Evolutionary conservation across 768 basidiomycete species (phyloP), one percentile per base, ranked within the genome.

Genomic region (Boletus subcaerulescens): DNA sequence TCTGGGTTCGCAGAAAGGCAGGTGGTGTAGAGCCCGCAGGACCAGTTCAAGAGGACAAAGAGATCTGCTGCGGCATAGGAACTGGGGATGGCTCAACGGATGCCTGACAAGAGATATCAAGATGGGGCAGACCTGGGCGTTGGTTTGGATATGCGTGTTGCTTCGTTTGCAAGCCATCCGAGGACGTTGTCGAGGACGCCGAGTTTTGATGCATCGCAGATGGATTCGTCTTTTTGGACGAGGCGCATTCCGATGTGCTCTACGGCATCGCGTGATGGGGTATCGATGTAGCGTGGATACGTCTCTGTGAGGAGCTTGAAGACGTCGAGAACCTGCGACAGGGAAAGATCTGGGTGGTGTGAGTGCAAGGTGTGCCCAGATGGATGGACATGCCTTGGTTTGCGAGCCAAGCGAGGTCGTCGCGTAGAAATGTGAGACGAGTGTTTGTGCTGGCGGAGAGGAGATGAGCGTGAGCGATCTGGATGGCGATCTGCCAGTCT

Each of bases 241-340:
- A 93, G 62, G 45, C 82, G 81, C 66, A 82, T 78, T 0, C 81
- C 84, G 31, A 92, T 78, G 2, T 73, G 72, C 62, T 91, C 85
- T 1, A 90, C 87, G 3, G 88, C 89, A 52, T 82, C 78, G 56
- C 86, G 77, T 1, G 92, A 94, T 45, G 76, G 65, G 3, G 77
- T 68, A 67, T 95, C 93, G 42, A 82, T 74, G 75, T 93, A 93
- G 61, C 87, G 83, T 15, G 89, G 83, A 69, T 91, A 89, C 0
- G 89, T 93, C 48, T 83, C 72, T 2, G 86, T 87, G 46, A 94
- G 71, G 5, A 93, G 74, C 54, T 78, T 77, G 69, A 94, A 87
- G 24, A 93, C 63, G 64, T 91, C 91, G 71, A 86, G 60, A 18
- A 74, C 76, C 64, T 89, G 86, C 0, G 80, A 74, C 48, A 85